These are phyloP conservation scores for Panicum virgatum DNA, from an alignment of 202 grass and related monocot species.

Conservation along the genomic window DNA sequence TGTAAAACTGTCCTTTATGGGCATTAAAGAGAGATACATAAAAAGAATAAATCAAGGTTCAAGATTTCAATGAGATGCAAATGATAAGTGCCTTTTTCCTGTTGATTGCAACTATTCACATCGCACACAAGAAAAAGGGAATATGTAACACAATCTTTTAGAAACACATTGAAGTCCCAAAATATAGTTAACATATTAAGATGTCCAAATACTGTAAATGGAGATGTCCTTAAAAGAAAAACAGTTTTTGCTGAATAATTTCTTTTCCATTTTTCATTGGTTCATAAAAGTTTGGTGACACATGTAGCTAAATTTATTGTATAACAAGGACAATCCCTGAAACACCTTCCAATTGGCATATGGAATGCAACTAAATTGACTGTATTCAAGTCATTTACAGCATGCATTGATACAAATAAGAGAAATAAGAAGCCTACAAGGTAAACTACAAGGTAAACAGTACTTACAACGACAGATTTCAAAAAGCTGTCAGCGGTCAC, in stretches of 20 bases:
- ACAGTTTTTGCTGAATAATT: neutral
- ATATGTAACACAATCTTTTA: neutral
- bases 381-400: neutral
- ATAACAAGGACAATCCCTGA: neutral
- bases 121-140: neutral
- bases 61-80: neutral
- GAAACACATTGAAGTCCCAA: neutral
- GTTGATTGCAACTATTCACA: neutral
- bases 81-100: neutral
- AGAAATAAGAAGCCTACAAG: constrained; percentile 32
- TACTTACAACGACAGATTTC: constrained; percentile 93
- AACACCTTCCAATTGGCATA: neutral
- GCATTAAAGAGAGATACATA: constrained; percentile 54
- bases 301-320: neutral
- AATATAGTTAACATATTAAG: neutral
- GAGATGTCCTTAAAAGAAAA: neutral
- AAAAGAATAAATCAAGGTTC: constrained; percentile 9
- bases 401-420: neutral
- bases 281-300: neutral
- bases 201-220: constrained; percentile 7
- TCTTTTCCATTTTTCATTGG: constrained; percentile 11
- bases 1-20: constrained; percentile 99
- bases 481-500: constrained; percentile 73
- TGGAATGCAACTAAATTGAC: constrained; percentile 4
- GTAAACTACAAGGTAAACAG: no score